These are phyloP conservation scores for Schizosaccharomyces octosporus DNA, from an alignment of 805 yeast genomes.

Conservation along the genomic window DNA sequence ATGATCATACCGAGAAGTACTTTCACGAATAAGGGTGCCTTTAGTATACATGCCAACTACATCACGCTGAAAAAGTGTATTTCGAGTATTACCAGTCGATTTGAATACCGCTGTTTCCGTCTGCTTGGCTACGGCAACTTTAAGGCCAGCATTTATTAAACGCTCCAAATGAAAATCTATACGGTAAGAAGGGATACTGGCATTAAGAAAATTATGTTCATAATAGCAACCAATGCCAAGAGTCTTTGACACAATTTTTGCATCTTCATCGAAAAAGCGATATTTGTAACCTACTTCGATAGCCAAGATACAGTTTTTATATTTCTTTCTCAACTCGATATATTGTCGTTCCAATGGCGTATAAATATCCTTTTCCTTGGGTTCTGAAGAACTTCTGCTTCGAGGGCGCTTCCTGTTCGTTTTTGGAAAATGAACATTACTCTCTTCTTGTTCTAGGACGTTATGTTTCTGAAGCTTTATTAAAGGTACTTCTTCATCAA, in stretches of 20 bases:
- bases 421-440: neutral
- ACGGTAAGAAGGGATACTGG: constrained; percentile 61
- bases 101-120: constrained; percentile 59
- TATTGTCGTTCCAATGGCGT: constrained; percentile 71
- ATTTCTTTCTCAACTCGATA: constrained; percentile 31
- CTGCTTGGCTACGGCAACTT: constrained; percentile 74
- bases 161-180: constrained; percentile 55
- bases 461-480: too few relatives aligned
- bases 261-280: constrained; percentile 70
- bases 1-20: neutral
- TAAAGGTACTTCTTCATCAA: too few relatives aligned
- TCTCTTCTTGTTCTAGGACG: too few relatives aligned
- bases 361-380: constrained; percentile 13
- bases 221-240: constrained; percentile 49
- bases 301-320: constrained; percentile 48
- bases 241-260: constrained; percentile 30
- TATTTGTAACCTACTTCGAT: constrained; percentile 83
- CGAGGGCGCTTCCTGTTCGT: neutral
- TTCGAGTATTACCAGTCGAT: constrained; percentile 25
- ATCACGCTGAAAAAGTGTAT: constrained; percentile 38
- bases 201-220: constrained; percentile 50
- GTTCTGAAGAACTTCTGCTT: neutral
- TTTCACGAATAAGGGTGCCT: constrained; percentile 57
- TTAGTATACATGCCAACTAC: constrained; percentile 51
- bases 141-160: constrained; percentile 43